Percentiles rank a stretch among this genome's conserved stretches.
These are phyloP conservation scores for Cymbopogon citratus DNA, from an alignment of 176 grass and related monocot genomes.

Conservation along the genomic window DNA sequence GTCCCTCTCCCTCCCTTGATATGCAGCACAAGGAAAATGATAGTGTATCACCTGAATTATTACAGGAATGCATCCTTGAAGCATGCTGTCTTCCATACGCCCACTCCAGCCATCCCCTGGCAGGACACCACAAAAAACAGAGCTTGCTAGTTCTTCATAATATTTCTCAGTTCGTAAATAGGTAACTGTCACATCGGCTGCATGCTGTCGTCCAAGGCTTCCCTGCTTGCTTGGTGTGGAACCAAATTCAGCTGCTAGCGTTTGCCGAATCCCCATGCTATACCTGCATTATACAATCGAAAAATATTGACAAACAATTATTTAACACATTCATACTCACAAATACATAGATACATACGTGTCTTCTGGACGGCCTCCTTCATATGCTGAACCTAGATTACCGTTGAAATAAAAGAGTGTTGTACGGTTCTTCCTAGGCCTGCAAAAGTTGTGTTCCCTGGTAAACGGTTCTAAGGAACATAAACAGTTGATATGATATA, in stretches of 20 bases:
- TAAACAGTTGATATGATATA: slow-evolving; percentile 12
- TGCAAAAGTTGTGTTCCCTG: slow-evolving; percentile 23
- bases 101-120: slow-evolving; percentile 99
- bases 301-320: slow-evolving; percentile 31
- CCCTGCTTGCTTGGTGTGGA: slow-evolving; percentile 82
- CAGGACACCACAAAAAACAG: slow-evolving; percentile 89
- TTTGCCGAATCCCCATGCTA: slow-evolving; percentile 93
- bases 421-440: slow-evolving; percentile 62
- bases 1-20: background rate
- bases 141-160: slow-evolving; percentile 70
- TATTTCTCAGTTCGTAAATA: slow-evolving; percentile 62
- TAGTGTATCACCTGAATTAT: slow-evolving; percentile 76
- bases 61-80: slow-evolving; percentile 89
- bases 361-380: slow-evolving; percentile 70
- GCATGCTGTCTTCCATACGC: slow-evolving; percentile 89
- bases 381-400: slow-evolving; percentile 88
- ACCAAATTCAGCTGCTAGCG: slow-evolving; percentile 74
- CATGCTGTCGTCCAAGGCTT: slow-evolving; percentile 68
- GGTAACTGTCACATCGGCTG: slow-evolving; percentile 64
- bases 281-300: slow-evolving; percentile 55
- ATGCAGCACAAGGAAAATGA: slow-evolving; percentile 2
- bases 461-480: slow-evolving; percentile 13
- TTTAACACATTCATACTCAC: background rate
- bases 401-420: slow-evolving; percentile 97
- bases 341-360: slow-evolving; percentile 54